Evolutionary conservation across 768 basidiomycete genomes (phyloP), one percentile per base, ranked within the genome.

Genomic region (Boletellus ananas): DNA sequence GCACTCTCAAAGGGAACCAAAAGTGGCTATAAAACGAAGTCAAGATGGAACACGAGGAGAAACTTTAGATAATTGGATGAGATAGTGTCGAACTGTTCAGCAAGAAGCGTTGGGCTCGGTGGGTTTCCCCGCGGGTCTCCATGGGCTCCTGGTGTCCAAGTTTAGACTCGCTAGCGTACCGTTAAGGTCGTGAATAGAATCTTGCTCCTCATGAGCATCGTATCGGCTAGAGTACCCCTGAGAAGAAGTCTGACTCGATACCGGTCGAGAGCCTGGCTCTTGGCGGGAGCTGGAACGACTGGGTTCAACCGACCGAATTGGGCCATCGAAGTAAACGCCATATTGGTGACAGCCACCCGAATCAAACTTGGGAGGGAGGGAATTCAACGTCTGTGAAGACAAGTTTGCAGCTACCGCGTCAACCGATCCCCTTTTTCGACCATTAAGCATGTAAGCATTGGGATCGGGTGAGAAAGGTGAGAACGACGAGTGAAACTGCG

Each of bases 401-500:
- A 65, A 43, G 43, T 79, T 79, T n/a, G 68, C 54, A 45, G 68
- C 69, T 34, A 69, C 61, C 41, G 65, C 65, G 34, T 64, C 63
- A 35, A 56, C 66, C 27, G 67, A 70, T 46, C 70, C 74, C 52
- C 70, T 73, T 37, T 66, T 63, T 64, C 56, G 58, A 50, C 53
- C 65, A 53, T 38, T 64, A 65, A 51, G 75, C 71, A 4, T 62
- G 58, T 71, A 71, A 18, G 73, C 61, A 55, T 79, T 84, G 9
- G 84, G 81, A 58, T 90, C 87, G 9, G 87, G 87, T 1, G 88
- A 90, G 69, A 90, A 90, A 3, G 87, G 87, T 7, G 86, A 85
- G 65, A 90, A 90, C 50, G 66, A 58, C 8, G 58, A 58, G 23
- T 51, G 54, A 23, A 51, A 45, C 36, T 58, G 61, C 21, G 62